phyloP scores from a whole-genome alignment of 768 basidiomycete species.

The Boletus reticuloceps region DNA sequence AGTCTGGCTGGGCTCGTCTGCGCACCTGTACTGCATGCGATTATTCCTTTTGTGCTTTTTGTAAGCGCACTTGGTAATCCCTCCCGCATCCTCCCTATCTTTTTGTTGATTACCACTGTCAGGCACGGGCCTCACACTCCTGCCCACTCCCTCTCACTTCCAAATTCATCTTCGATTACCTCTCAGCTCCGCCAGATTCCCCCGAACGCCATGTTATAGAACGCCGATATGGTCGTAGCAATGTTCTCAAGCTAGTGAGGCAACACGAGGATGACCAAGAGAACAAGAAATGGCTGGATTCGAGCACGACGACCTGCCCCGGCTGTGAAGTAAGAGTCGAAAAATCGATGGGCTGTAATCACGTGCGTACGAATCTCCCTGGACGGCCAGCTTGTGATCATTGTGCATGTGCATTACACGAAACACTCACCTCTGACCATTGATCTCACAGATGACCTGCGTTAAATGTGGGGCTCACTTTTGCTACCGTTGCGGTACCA shows the following conservation, averaged over 20 bases:
- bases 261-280: slow-evolving; percentile 71
- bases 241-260: slow-evolving; percentile 57
- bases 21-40: slow-evolving; percentile 68
- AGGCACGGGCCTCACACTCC: slow-evolving; percentile 82
- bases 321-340: slow-evolving; percentile 72
- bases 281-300: slow-evolving; percentile 70
- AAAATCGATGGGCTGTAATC: slow-evolving; percentile 82
- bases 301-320: slow-evolving; percentile 69
- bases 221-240: slow-evolving; percentile 57
- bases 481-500: slow-evolving; percentile 74
- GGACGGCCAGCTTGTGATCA: too few relatives aligned
- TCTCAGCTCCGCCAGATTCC: slow-evolving; percentile 53
- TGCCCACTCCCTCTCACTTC: slow-evolving; percentile 72
- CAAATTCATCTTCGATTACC: slow-evolving; percentile 63
- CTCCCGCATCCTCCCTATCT: neutral
- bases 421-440: neutral
- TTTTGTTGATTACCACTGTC: slow-evolving; percentile 6
- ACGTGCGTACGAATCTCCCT: slow-evolving; percentile 49
- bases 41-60: slow-evolving; percentile 83
- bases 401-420: neutral
- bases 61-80: slow-evolving; percentile 72
- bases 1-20: slow-evolving; percentile 67
- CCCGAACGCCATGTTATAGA: slow-evolving; percentile 53
- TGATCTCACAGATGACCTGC: slow-evolving; percentile 64
- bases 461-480: slow-evolving; percentile 74